Evolutionary conservation across 2,329 filamentous ascomycete genomes (phyloP).

Genomic region (Fusarium beomiforme): DNA sequence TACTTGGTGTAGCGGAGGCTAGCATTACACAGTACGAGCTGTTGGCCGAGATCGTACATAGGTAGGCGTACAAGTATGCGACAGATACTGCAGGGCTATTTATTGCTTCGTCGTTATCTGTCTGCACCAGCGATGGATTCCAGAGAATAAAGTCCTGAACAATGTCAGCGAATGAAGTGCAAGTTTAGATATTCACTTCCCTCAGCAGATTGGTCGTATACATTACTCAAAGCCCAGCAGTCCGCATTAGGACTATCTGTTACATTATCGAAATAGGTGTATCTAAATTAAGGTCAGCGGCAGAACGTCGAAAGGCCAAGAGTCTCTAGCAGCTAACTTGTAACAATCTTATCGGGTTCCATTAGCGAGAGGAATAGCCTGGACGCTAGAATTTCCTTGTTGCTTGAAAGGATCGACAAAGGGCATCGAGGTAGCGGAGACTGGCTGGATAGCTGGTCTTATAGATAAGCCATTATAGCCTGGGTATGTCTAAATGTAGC

Average conservation of each 20-base stretch:
- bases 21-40: constrained; percentile 3
- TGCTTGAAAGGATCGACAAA: not conserved
- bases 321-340: too few relatives aligned
- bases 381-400: not conserved
- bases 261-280: not conserved
- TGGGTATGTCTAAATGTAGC: not conserved
- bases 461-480: not conserved
- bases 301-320: too few relatives aligned
- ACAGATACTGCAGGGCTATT: too few relatives aligned
- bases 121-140: constrained; percentile 15
- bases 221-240: not conserved
- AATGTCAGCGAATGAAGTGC: too few relatives aligned
- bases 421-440: not conserved
- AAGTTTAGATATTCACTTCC: too few relatives aligned
- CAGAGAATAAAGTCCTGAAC: constrained; percentile 8
- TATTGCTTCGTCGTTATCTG: not conserved
- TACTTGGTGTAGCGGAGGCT: not conserved
- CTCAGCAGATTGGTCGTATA: too few relatives aligned
- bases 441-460: not conserved
- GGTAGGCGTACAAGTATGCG: constrained; percentile 1
- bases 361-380: not conserved
- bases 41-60: constrained; percentile 9
- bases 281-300: not conserved
- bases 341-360: not conserved
- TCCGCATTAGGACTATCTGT: not conserved